Conservation (phyloP, 129 eudicot species). For the Flaveria trinervia region DNA sequence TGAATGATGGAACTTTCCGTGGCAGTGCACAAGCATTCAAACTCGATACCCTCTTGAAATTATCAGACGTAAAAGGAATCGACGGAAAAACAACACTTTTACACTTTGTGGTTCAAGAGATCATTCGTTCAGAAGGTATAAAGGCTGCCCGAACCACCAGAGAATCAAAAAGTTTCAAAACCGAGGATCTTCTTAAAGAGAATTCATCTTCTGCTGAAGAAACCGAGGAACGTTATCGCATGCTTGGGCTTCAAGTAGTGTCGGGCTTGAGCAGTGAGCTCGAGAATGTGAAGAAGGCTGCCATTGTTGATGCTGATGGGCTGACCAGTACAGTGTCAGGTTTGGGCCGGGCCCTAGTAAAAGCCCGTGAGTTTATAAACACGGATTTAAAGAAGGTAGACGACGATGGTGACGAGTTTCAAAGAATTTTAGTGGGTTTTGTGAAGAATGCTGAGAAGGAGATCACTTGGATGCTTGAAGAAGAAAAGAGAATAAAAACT, state of each 20-base stretch:
- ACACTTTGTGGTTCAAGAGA: constrained; percentile 95
- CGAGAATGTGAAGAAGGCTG: constrained; percentile 76
- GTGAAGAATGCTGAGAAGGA: constrained; percentile 76
- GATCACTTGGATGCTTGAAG: constrained; percentile 61
- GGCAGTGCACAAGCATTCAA: constrained; percentile 99
- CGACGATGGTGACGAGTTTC: constrained; percentile 65
- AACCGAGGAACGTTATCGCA: constrained; percentile 65
- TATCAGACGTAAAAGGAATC: constrained; percentile 87
- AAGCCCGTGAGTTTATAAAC: constrained; percentile 62
- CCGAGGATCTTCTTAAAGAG: constrained; percentile 69
- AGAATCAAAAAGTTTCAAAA: constrained; percentile 56
- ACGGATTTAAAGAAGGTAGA: constrained; percentile 57
- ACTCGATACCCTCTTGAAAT: constrained; percentile 85
- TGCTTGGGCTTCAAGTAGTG: constrained; percentile 81
- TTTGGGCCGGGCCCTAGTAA: constrained; percentile 55
- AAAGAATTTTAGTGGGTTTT: constrained; percentile 51
- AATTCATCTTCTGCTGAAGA: constrained; percentile 39
- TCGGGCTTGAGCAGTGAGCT: constrained; percentile 74
- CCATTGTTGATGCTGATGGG: constrained; percentile 71
- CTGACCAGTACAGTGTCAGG: constrained; percentile 61
- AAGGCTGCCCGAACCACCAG: constrained; percentile 63
- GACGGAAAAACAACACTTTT: constrained; percentile 95
- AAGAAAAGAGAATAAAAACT: constrained; percentile 77
- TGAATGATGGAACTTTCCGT: constrained; percentile 94
- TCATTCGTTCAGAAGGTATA: constrained; percentile 91